Evolutionary conservation across 2,329 filamentous ascomycete genomes (phyloP).

Genomic region (Alternaria incomplexa): DNA sequence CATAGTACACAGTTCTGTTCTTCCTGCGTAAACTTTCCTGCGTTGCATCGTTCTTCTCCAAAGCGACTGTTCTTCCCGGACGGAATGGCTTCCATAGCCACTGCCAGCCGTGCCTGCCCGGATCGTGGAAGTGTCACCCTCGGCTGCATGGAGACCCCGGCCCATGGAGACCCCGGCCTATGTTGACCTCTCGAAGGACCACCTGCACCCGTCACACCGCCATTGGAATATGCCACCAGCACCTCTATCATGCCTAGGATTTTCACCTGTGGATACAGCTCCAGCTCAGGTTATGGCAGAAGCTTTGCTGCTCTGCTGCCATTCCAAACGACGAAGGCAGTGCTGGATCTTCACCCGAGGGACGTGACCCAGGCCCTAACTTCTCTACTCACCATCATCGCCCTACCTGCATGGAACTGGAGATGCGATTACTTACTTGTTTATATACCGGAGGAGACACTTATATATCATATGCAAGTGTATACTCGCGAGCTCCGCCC

Average conservation of each 20-base stretch:
- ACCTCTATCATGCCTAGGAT: neutral
- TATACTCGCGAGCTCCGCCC: neutral
- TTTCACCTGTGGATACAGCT: neutral
- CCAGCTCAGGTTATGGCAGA: neutral
- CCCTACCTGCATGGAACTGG: neutral
- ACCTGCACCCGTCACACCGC: neutral
- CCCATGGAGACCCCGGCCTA: neutral
- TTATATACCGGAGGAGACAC: neutral
- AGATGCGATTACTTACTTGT: neutral
- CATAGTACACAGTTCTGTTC: neutral
- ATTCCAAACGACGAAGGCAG: neutral
- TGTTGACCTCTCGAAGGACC: neutral
- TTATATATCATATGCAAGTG: neutral
- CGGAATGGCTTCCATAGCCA: neutral
- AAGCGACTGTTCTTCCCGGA: neutral
- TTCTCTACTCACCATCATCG: neutral
- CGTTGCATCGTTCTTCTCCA: neutral
- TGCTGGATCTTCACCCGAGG: neutral
- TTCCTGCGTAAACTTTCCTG: neutral
- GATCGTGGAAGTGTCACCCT: neutral
- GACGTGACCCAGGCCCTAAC: neutral
- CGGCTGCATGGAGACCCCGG: neutral
- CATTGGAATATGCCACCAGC: neutral
- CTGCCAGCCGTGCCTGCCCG: neutral
- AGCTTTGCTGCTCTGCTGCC: neutral